phyloP scores from a whole-genome alignment of 805 yeast genomes.

The Suhomyces sp. region DNA sequence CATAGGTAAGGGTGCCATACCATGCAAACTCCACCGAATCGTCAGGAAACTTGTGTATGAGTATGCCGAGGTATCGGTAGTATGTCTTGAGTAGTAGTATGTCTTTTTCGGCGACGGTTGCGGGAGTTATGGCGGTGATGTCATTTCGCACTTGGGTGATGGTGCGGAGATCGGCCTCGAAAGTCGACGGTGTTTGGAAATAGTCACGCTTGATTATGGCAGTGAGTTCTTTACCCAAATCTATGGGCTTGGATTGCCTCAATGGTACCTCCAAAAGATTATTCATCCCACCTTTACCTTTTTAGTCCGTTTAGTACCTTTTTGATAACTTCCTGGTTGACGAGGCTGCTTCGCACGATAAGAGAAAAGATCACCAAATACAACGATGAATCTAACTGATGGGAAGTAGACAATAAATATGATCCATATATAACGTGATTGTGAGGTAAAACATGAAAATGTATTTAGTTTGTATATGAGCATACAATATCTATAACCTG shows the following conservation, averaged over 20 bases:
- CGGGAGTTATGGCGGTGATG: constrained; percentile 33
- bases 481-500: too few species aligned
- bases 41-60: constrained; percentile 59
- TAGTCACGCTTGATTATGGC: constrained; percentile 47
- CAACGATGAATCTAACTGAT: too few species aligned
- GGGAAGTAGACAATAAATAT: too few species aligned
- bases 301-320: neutral
- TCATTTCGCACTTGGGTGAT: constrained; percentile 44
- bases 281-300: neutral
- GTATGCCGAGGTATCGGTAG: constrained; percentile 40
- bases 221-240: constrained; percentile 38
- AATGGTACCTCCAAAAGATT: constrained; percentile 50
- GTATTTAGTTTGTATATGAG: too few species aligned
- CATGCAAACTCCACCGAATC: constrained; percentile 64
- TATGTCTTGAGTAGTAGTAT: constrained; percentile 44
- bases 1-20: constrained; percentile 65
- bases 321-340: neutral
- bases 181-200: constrained; percentile 36
- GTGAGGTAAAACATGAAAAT: too few species aligned
- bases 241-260: constrained; percentile 43
- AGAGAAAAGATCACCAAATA: neutral
- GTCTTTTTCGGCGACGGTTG: constrained; percentile 29
- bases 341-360: neutral
- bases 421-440: constrained; percentile 11
- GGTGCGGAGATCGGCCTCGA: constrained; percentile 35